Evolutionary conservation across 495 filamentous ascomycete species (phyloP).

Genomic region (Cladorrhinum samala): DNA sequence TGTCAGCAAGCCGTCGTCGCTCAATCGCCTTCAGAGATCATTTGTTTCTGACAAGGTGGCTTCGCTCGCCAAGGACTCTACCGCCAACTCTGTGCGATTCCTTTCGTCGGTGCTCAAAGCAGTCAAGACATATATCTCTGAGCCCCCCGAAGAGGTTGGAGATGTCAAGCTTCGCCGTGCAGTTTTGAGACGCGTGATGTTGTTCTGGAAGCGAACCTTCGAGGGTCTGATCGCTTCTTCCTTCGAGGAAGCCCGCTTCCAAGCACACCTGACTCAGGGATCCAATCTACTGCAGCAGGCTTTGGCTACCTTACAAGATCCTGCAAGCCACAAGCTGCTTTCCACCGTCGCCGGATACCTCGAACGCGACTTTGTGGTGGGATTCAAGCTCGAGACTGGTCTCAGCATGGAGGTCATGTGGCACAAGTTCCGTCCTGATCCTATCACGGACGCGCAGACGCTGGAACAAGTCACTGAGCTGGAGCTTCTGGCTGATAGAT

Average conservation of each 20-base stretch:
- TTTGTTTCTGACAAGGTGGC: slow-evolving; percentile 51
- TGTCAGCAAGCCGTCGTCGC: slow-evolving; percentile 50
- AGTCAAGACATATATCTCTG: slow-evolving; percentile 28
- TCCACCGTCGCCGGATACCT: slow-evolving; percentile 25
- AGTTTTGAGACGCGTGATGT: slow-evolving; percentile 41
- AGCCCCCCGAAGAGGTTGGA: slow-evolving; percentile 15
- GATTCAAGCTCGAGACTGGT: slow-evolving; percentile 62
- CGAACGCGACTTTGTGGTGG: slow-evolving; percentile 38
- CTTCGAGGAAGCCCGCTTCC: slow-evolving; percentile 51
- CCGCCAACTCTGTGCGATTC: slow-evolving; percentile 41
- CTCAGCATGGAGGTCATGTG: slow-evolving; percentile 82
- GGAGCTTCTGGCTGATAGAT: slow-evolving; percentile 64
- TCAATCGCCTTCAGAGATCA: slow-evolving; percentile 67
- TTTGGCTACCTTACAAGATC: slow-evolving; percentile 15
- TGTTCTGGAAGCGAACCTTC: slow-evolving; percentile 55
- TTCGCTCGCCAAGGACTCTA: slow-evolving; percentile 59
- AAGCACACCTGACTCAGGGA: slow-evolving; percentile 43
- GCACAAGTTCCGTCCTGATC: slow-evolving; percentile 59
- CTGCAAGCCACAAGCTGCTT: slow-evolving; percentile 23
- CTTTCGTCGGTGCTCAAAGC: slow-evolving; percentile 27
- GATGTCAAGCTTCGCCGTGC: slow-evolving; percentile 30
- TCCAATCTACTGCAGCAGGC: slow-evolving; percentile 25
- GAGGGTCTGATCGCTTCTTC: slow-evolving; percentile 30
- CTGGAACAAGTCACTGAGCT: slow-evolving; percentile 55
- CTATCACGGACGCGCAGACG: slow-evolving; percentile 32